Percentiles rank a stretch among this genome's conserved stretches.
Conservation (phyloP, 192 early-diverging fungal genomes). For the Coemansia sp. region DNA sequence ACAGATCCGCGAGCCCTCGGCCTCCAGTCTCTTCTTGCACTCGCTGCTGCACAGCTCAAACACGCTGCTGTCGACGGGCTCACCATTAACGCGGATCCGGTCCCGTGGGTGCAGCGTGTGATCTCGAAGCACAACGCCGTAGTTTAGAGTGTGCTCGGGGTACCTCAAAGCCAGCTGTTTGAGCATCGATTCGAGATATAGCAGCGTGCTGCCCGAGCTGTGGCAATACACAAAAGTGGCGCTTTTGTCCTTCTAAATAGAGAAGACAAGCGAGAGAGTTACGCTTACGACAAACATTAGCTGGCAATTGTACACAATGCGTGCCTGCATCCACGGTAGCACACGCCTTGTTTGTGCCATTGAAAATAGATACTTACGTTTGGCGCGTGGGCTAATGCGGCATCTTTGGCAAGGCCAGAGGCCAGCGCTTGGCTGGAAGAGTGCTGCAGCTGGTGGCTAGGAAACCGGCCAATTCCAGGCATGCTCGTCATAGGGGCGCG, state of each 20-base stretch:
- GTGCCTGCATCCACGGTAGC: not conserved
- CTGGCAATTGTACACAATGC: conserved; percentile 1
- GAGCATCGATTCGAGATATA: conserved; percentile 48
- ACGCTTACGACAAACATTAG: not conserved
- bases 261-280: not conserved
- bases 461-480: conserved; percentile 9
- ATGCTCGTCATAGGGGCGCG: conserved; percentile 20
- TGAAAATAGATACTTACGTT: conserved; percentile 21
- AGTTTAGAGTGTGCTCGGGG: conserved; percentile 19
- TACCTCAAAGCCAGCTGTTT: conserved; percentile 20
- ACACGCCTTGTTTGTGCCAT: not conserved
- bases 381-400: conserved; percentile 2
- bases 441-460: conserved; percentile 21
- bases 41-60: conserved; percentile 26
- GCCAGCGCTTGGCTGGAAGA: conserved; percentile 13
- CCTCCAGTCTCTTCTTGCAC: conserved; percentile 4
- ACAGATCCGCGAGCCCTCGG: conserved; percentile 6
- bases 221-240: conserved; percentile 27
- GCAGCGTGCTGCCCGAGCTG: conserved; percentile 18
- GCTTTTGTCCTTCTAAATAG: conserved; percentile 22
- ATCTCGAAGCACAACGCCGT: conserved; percentile 31
- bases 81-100: conserved; percentile 34
- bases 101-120: conserved; percentile 16
- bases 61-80: conserved; percentile 13
- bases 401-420: conserved; percentile 22